These are phyloP conservation scores for Tribonema minus DNA, from an alignment of 108 stramenopile species.

Conservation along the genomic window DNA sequence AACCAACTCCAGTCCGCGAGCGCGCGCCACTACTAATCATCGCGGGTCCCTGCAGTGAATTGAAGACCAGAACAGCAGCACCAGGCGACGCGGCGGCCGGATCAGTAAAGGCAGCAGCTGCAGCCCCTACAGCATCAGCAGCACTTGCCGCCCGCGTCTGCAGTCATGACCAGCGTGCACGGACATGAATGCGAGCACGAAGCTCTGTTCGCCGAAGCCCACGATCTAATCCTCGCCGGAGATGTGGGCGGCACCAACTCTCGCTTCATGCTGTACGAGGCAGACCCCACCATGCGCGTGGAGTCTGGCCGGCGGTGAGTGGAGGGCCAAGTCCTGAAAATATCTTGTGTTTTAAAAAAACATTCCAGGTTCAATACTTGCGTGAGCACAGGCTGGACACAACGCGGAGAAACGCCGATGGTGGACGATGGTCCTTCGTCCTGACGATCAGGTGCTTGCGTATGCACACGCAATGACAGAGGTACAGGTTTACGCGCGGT, in stretches of 20 bases:
- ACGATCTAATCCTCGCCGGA: conserved; percentile 16
- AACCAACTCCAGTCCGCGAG: too few relatives aligned
- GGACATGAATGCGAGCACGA: not conserved
- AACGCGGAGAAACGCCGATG: not conserved
- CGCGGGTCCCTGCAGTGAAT: too few relatives aligned
- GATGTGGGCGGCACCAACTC: conserved; percentile 35
- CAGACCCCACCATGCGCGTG: not conserved
- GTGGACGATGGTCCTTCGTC: not conserved
- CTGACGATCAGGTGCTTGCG: not conserved
- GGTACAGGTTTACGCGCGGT: not conserved
- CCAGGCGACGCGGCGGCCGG: too few relatives aligned
- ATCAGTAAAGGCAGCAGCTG: not conserved
- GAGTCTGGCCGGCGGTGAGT: not conserved
- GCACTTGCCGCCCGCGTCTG: not conserved
- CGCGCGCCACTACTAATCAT: too few relatives aligned
- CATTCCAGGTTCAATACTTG: not conserved
- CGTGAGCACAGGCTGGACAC: not conserved
- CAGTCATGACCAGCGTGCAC: not conserved
- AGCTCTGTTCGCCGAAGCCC: not conserved
- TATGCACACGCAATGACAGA: not conserved
- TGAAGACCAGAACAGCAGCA: too few relatives aligned
- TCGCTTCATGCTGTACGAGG: conserved; percentile 36
- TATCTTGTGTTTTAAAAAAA: not conserved
- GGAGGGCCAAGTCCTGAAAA: not conserved
- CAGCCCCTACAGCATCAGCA: not conserved